phyloP scores from a whole-genome alignment of 2,329 filamentous ascomycete genomes.

The Paramyrothecium sp. region DNA sequence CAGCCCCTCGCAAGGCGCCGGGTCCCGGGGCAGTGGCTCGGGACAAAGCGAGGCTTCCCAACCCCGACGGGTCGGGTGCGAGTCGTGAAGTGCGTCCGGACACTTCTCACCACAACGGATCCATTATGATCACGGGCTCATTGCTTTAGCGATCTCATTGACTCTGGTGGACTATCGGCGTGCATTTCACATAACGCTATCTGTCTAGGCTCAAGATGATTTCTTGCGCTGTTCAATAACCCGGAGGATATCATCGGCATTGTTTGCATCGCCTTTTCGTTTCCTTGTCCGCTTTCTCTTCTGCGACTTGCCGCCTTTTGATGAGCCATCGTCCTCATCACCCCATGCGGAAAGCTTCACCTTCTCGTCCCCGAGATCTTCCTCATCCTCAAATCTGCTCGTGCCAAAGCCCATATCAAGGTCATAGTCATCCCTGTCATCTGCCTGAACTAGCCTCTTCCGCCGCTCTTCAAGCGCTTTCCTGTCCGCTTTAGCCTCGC shows the following conservation, averaged over 20 bases:
- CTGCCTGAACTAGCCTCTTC: conserved; percentile 70
- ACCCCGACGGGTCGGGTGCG: too few relatives aligned
- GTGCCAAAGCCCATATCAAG: conserved; percentile 94
- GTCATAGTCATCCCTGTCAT: conserved; percentile 82
- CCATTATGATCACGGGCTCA: too few relatives aligned
- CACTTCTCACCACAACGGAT: too few relatives aligned
- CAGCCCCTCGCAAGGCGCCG: neutral
- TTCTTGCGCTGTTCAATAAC: conserved; percentile 65
- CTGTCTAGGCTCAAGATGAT: conserved; percentile 15
- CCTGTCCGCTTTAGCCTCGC: conserved; percentile 40
- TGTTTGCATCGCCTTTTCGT: conserved; percentile 77
- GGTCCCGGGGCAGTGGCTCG: neutral
- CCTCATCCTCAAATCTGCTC: conserved; percentile 83
- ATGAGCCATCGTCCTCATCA: conserved; percentile 49
- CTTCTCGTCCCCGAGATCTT: conserved; percentile 69
- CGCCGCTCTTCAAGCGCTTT: conserved; percentile 65
- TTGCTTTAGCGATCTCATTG: too few relatives aligned
- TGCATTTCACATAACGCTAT: too few relatives aligned
- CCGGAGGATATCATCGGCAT: conserved; percentile 73
- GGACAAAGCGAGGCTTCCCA: neutral
- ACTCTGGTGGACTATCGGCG: too few relatives aligned
- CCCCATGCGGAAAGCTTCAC: conserved; percentile 69
- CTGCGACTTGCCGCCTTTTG: conserved; percentile 49
- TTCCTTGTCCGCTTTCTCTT: conserved; percentile 73
- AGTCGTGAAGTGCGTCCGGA: too few relatives aligned